A percentile compares a stretch with the other conserved stretches of the same genome.
Evolutionary conservation across 2,329 filamentous ascomycete species (phyloP).

Genomic region (Aspergillus jensenii): DNA sequence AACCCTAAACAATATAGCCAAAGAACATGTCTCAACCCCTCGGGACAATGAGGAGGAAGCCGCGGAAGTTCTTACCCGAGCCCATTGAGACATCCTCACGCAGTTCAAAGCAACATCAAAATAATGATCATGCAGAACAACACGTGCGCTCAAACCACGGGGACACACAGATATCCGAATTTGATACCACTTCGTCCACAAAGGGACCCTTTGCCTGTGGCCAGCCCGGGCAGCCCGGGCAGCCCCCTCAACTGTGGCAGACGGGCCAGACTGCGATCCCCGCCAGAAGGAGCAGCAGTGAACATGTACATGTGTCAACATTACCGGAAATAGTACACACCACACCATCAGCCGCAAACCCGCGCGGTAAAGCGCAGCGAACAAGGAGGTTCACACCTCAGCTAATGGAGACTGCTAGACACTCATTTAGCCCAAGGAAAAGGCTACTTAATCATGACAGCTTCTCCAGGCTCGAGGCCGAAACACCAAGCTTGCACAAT

Average conservation of each 20-base stretch:
- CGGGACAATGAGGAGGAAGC: conserved; percentile 2
- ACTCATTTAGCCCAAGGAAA: conserved; percentile 27
- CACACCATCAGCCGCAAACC: neutral
- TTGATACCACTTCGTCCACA: neutral
- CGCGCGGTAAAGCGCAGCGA: neutral
- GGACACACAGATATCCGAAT: neutral
- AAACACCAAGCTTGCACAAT: neutral
- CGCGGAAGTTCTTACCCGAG: conserved; percentile 39
- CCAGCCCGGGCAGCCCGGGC: conserved; percentile 22
- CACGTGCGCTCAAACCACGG: neutral
- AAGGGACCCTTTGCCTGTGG: conserved; percentile 5
- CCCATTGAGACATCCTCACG: conserved; percentile 46
- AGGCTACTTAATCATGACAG: conserved; percentile 38
- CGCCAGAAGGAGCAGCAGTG: neutral
- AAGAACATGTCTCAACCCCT: conserved; percentile 8
- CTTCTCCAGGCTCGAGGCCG: neutral
- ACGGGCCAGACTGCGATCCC: neutral
- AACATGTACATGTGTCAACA: neutral
- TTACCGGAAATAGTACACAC: neutral
- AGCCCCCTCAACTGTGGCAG: neutral
- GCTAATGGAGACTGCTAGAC: conserved; percentile 32
- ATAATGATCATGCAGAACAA: neutral
- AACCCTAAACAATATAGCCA: neutral
- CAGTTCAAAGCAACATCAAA: conserved; percentile 33
- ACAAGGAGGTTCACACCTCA: conserved; percentile 32